phyloP scores from a whole-genome alignment of 495 filamentous ascomycete genomes.

The Neurospora sp. region DNA sequence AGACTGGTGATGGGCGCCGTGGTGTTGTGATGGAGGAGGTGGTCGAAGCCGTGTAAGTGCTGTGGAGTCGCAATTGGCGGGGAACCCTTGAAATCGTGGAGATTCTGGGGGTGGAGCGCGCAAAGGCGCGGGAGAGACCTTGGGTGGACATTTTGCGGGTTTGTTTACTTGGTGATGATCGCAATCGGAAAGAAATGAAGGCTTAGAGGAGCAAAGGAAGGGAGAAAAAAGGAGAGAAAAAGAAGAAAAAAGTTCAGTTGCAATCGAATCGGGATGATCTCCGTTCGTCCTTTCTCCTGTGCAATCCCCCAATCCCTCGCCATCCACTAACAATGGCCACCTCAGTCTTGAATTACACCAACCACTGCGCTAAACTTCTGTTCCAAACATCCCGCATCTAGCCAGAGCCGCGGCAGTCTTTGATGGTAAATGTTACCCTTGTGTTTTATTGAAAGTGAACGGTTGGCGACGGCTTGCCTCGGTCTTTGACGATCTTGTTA shows the following conservation, averaged over 20 bases:
- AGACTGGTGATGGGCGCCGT: slow-evolving; percentile 3
- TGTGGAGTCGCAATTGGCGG: slow-evolving; percentile 6
- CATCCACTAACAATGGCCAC: background rate
- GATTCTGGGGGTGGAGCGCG: slow-evolving; percentile 16
- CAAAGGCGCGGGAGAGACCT: slow-evolving; percentile 20
- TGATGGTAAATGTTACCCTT: background rate
- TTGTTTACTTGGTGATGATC: background rate
- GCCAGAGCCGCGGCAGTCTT: background rate
- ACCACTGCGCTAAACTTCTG: background rate
- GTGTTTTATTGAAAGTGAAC: background rate
- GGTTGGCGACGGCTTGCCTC: background rate
- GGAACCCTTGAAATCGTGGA: background rate
- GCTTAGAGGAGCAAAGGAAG: background rate
- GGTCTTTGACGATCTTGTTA: background rate
- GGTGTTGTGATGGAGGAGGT: background rate
- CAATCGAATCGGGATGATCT: background rate
- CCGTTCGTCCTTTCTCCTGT: background rate
- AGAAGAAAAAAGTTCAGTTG: background rate
- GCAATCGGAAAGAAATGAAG: background rate
- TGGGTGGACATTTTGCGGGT: slow-evolving; percentile 17
- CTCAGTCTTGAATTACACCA: background rate
- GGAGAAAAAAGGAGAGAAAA: background rate
- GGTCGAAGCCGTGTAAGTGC: slow-evolving; percentile 1
- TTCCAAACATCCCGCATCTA: background rate
- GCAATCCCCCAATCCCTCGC: background rate